A percentile compares a stretch with the other conserved stretches of the same genome.
Conservation (phyloP, 129 eudicot genomes). For the Chrysanthemum lavandulifolium region DNA sequence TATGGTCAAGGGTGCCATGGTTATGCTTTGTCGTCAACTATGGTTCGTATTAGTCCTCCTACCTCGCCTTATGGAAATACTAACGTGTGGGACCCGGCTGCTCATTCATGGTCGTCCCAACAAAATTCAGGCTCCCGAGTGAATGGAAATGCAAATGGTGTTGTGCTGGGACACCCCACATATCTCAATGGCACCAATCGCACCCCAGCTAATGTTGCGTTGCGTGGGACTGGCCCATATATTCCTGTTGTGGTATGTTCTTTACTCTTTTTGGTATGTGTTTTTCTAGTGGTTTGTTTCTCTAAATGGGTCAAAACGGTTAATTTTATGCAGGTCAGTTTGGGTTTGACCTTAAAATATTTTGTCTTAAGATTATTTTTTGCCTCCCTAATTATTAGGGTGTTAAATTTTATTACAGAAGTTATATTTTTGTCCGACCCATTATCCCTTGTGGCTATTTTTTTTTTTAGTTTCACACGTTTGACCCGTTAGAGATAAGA, state of each 20-base stretch:
- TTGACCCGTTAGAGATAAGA: too few species aligned
- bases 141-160: constrained; percentile 31
- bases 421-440: too few species aligned
- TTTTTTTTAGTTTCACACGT: too few species aligned
- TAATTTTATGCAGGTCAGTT: background rate
- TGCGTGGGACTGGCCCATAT: constrained; percentile 73
- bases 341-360: background rate
- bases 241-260: constrained; percentile 63
- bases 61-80: constrained; percentile 39
- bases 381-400: too few species aligned
- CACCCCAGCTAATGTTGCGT: constrained; percentile 16
- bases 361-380: too few species aligned
- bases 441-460: too few species aligned
- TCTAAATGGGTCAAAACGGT: background rate
- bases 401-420: too few species aligned
- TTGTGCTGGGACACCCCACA: constrained; percentile 30
- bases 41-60: constrained; percentile 32
- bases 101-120: constrained; percentile 28
- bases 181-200: constrained; percentile 23
- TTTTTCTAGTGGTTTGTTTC: background rate
- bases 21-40: constrained; percentile 28
- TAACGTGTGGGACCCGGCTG: constrained; percentile 46
- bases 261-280: background rate
- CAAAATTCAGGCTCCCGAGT: constrained; percentile 29
- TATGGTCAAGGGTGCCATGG: constrained; percentile 70